Base-by-base conservation (phyloP, 1,139 yeast species). In the Suhomyces bolitotheri region DNA sequence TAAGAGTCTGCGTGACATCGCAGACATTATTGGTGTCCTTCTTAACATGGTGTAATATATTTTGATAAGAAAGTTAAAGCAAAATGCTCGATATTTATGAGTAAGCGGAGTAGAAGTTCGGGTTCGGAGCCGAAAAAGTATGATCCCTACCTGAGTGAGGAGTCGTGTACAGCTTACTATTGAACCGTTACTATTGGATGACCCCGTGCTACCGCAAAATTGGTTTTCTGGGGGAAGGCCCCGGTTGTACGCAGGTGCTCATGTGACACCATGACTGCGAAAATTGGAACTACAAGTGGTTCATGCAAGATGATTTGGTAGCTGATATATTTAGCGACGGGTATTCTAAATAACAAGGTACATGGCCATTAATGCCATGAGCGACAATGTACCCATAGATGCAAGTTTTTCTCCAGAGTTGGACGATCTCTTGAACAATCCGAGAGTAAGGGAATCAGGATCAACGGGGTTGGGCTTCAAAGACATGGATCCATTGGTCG, bases 401-500 rank as follows among this genome's bases (percentile, higher is more conserved):
- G 29, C 22, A 11, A 28, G 16, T 7, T n/a, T 25, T 7, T 29
- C 5, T 9, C 36, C 36, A 4, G 32, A 16, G 19, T 22, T 36
- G 9, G 22, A 22, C 1, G 22, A 19, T 17, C 41, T 28, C 35
- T 31, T 34, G 10, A 23, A 22, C 8, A 32, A 17, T 10, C 29
- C 16, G 33, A 32, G 22, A 7, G 22, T 17, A 9, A 13, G 16
- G 3, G 31, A 20, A 17, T 5, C 32, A 8, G 25, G 14, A 12
- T 31, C 27, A 9, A 16, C 24, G 7, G 30, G 19, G 23, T 25
- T 26, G 11, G 33, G 27, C 11, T 29, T 25, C 11, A 31, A 25
- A 7, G 22, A 11, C 43, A 43, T 36, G n/a, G 39, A 27, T 38
- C 43, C 60, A 37, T 63, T 60, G 16, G 68, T 63, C 29, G 60